Evolutionary conservation across 164 flowering plant genomes (phyloP).

Genomic region (Litsea cubeba): DNA sequence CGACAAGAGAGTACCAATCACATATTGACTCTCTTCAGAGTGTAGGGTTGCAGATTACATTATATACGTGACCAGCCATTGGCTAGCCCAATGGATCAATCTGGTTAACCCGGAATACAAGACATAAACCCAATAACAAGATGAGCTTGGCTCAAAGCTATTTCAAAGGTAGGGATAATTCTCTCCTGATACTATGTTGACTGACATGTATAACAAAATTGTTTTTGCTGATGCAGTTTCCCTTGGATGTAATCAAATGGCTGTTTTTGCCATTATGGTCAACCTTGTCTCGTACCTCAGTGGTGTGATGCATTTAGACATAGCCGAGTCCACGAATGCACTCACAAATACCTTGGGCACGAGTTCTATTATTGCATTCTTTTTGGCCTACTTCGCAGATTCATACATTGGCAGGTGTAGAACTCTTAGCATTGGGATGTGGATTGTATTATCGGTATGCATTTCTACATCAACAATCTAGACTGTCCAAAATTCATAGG

Average conservation of each 20-base stretch:
- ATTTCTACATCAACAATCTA: not conserved
- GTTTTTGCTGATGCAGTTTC: conserved; percentile 28
- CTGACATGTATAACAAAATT: not conserved
- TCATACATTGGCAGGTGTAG: conserved; percentile 46
- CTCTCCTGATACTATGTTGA: not conserved
- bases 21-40: no score
- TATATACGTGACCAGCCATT: no score
- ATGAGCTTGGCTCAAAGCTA: no score
- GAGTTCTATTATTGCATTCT: conserved; percentile 44
- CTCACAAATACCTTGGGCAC: conserved; percentile 59
- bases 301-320: conserved; percentile 44
- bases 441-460: conserved; percentile 44
- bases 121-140: no score
- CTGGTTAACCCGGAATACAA: not conserved
- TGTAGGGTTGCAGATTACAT: no score
- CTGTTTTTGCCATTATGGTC: conserved; percentile 41
- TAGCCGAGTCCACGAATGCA: conserved; percentile 52
- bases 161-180: no score
- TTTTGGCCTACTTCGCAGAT: conserved; percentile 51
- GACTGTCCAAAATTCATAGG: no score
- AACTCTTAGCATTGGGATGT: conserved; percentile 30
- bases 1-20: no score
- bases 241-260: conserved; percentile 46
- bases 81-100: no score
- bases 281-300: conserved; percentile 56